Evolutionary conservation across 1,139 yeast species (phyloP).

Genomic region (Hemisphaericaspora lyxosophila): DNA sequence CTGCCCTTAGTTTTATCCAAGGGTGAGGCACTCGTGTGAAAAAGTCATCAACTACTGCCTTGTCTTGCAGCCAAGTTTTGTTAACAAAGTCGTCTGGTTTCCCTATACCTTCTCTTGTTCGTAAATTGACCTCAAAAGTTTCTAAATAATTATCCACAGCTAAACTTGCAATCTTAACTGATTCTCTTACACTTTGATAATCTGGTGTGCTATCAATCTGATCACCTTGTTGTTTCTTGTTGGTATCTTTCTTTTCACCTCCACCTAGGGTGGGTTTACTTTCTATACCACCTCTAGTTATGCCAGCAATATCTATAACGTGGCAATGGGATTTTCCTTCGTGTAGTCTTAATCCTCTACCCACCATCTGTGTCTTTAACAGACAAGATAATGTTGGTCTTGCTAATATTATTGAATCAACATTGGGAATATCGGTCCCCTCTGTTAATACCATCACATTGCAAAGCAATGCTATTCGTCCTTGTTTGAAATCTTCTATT

Average conservation of each 20-base stretch:
- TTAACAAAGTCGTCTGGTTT: slow-evolving; percentile 21
- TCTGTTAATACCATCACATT: slow-evolving; percentile 93
- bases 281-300: slow-evolving; percentile 56
- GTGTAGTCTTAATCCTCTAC: slow-evolving; percentile 76
- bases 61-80: slow-evolving; percentile 13
- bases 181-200: too few species aligned
- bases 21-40: slow-evolving; percentile 16
- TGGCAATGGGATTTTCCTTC: slow-evolving; percentile 66
- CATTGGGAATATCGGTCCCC: slow-evolving; percentile 92
- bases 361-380: slow-evolving; percentile 82
- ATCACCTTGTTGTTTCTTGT: slow-evolving; percentile 12
- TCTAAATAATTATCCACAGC: slow-evolving; percentile 17
- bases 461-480: slow-evolving; percentile 68
- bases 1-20: slow-evolving; percentile 34
- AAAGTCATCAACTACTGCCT: slow-evolving; percentile 14
- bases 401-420: slow-evolving; percentile 76
- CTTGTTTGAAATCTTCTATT: slow-evolving; percentile 58
- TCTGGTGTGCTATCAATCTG: too few species aligned
- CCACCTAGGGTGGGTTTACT: slow-evolving; percentile 62
- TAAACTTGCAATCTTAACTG: slow-evolving; percentile 19
- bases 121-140: slow-evolving; percentile 18
- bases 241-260: slow-evolving; percentile 29
- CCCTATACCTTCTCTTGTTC: slow-evolving; percentile 35
- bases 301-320: slow-evolving; percentile 74
- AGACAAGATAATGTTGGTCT: slow-evolving; percentile 80